These are phyloP conservation scores for Eimeria necatrix DNA, from an alignment of 169 alveolate genomes.

Conservation along the genomic window DNA sequence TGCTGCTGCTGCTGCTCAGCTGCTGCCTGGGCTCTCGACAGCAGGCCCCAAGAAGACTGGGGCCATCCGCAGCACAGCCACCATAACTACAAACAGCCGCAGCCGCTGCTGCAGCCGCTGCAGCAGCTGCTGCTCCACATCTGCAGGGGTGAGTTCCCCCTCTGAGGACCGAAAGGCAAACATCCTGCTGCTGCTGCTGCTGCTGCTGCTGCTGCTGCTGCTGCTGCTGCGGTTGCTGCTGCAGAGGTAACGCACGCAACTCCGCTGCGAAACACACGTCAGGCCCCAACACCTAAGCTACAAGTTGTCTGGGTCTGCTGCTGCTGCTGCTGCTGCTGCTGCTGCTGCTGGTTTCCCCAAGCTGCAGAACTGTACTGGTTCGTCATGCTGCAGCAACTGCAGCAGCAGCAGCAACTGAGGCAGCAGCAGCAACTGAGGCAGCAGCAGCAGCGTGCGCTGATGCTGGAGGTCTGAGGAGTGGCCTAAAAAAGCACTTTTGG, in stretches of 20 bases:
- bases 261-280: neutral
- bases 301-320: neutral
- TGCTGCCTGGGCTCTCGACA: neutral
- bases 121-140: conserved; percentile 35
- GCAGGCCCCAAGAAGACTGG: conserved; percentile 48
- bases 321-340: conserved; percentile 17
- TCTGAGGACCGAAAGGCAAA: conserved; percentile 12
- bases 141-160: neutral
- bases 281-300: neutral
- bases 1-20: conserved; percentile 56
- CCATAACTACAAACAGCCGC: neutral
- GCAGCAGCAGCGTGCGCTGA: neutral
- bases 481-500: neutral
- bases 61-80: conserved; percentile 18
- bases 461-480: neutral
- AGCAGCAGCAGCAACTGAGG: neutral
- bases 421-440: conserved; percentile 30
- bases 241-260: neutral
- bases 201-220: conserved; percentile 3
- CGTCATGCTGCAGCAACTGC: neutral
- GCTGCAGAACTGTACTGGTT: neutral
- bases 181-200: conserved; percentile 42
- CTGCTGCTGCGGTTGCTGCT: conserved; percentile 7
- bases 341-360: neutral
- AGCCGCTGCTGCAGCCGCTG: conserved; percentile 26